Evolutionary conservation across 2,329 filamentous ascomycete genomes (phyloP), one percentile per base, ranked within the genome.

Genomic region (Alternaria tenuissima): DNA sequence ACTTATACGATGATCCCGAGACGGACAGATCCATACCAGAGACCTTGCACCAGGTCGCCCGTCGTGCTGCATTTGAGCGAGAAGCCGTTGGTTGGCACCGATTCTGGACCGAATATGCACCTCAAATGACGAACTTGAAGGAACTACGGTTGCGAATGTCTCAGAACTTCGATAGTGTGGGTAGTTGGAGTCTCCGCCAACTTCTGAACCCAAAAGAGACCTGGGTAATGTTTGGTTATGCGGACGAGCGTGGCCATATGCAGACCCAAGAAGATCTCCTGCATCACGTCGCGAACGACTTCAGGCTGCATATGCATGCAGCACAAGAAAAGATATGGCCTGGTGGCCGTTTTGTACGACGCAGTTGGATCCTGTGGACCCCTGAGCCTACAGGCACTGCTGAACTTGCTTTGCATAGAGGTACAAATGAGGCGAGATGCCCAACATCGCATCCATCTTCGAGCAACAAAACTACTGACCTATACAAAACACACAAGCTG

Each of bases 81-180:
- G 72, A 75, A 52, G 62, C 69, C 7, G 24, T 70, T 4, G 65
- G 61, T 22, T 75, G 72, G 72, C 66, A 71, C 12, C 63, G 66
- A 9, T 73, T 75, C 57, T 75, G 72, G 71, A 30, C 34, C 12
- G 34, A 38, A 7, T 71, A 72, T 42, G 63, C 68, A 7, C 28
- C 64, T 2, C 20, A 47, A 7, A 63, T 75, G 30, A 66, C 44
- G 1, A 34, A 26, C 6, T 53, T 73, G 32, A 67, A 49, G 4
- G 34, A 53, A 14, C 57, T 75, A 9, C 63, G 53, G 18, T 56
- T 75, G 1, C 68, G 71, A 7, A 75, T 74, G 72, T 67, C 72
- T 3, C 48, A 28, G 3, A 48, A 4, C 28, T 68, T 72, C 38
- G 72, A 73, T 36, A 47, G 39, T 8, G 41, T 66, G 3, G 57